Conservation (phyloP, 176 grass and related monocot species). For the Triticum timopheevii region DNA sequence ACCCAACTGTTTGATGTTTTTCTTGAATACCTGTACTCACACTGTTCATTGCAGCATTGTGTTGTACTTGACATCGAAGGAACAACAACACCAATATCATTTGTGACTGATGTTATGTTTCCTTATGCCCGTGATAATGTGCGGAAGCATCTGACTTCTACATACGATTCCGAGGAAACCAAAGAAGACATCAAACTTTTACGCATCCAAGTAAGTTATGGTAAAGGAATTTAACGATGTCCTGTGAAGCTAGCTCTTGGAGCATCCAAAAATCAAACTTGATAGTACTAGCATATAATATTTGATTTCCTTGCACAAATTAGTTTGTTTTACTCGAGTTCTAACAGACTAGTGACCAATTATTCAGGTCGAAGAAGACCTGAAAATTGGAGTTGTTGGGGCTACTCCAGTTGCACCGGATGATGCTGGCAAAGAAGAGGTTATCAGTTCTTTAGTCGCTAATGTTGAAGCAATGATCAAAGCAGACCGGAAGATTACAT, state of each 20-base stretch:
- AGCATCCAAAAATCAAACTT: not conserved
- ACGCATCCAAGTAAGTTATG: slow-evolving; percentile 68
- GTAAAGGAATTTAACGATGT: not conserved
- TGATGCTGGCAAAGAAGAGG: slow-evolving; percentile 62
- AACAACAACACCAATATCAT: slow-evolving; percentile 94
- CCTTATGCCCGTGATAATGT: slow-evolving; percentile 95
- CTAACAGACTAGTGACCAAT: slow-evolving; percentile 20
- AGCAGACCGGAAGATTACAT: slow-evolving; percentile 91
- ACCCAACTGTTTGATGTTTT: not conserved
- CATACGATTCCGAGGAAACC: slow-evolving; percentile 75
- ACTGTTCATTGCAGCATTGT: slow-evolving; percentile 47
- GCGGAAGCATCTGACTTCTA: slow-evolving; percentile 71
- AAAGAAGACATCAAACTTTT: slow-evolving; percentile 92
- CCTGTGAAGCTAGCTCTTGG: not conserved
- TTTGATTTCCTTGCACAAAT: not conserved
- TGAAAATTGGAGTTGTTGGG: slow-evolving; percentile 57
- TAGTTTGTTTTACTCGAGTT: slow-evolving; percentile 29
- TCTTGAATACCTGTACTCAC: not conserved
- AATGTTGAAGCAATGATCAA: slow-evolving; percentile 96
- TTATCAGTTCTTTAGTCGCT: slow-evolving; percentile 70
- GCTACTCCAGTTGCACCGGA: slow-evolving; percentile 66
- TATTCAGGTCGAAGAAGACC: slow-evolving; percentile 82
- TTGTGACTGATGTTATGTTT: slow-evolving; percentile 91
- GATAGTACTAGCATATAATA: not conserved
- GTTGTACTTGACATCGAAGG: slow-evolving; percentile 94